Evolutionary conservation across 202 grass and related monocot genomes (phyloP).

Genomic region (Zoysia matrella): DNA sequence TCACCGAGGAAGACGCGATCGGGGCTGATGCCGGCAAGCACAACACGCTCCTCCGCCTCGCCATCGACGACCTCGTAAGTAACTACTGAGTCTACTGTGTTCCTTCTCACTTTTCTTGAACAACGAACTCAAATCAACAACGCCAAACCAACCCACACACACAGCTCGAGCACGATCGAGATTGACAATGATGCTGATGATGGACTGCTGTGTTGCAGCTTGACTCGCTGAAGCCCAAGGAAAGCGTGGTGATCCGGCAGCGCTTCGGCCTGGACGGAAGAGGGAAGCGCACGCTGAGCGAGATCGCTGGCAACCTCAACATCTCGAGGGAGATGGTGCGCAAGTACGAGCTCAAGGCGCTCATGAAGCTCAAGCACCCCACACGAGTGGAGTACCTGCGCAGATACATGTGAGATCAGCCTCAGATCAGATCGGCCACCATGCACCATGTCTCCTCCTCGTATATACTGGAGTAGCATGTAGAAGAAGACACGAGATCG

Average conservation of each 20-base stretch:
- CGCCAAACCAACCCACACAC: too few relatives aligned
- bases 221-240: slow-evolving; percentile 95
- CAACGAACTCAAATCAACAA: too few relatives aligned
- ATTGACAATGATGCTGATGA: too few relatives aligned
- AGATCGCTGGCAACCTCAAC: slow-evolving; percentile 83
- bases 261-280: slow-evolving; percentile 85
- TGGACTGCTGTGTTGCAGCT: slow-evolving; percentile 45
- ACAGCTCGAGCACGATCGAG: too few relatives aligned
- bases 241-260: slow-evolving; percentile 89
- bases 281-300: slow-evolving; percentile 67
- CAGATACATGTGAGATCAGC: slow-evolving; percentile 58
- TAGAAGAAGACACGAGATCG: too few relatives aligned
- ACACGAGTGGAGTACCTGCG: slow-evolving; percentile 81
- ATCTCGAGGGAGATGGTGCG: slow-evolving; percentile 94
- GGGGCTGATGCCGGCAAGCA: slow-evolving; percentile 61
- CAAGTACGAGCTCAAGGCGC: slow-evolving; percentile 93
- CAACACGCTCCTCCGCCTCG: slow-evolving; percentile 71
- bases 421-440: too few relatives aligned
- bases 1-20: slow-evolving; percentile 64
- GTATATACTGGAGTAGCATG: too few relatives aligned
- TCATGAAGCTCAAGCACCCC: slow-evolving; percentile 98
- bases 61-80: slow-evolving; percentile 87
- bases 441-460: too few relatives aligned
- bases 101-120: too few relatives aligned
- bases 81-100: too few relatives aligned